Conservation (phyloP, 257 asterid genomes). For the Solanum rostratum region DNA sequence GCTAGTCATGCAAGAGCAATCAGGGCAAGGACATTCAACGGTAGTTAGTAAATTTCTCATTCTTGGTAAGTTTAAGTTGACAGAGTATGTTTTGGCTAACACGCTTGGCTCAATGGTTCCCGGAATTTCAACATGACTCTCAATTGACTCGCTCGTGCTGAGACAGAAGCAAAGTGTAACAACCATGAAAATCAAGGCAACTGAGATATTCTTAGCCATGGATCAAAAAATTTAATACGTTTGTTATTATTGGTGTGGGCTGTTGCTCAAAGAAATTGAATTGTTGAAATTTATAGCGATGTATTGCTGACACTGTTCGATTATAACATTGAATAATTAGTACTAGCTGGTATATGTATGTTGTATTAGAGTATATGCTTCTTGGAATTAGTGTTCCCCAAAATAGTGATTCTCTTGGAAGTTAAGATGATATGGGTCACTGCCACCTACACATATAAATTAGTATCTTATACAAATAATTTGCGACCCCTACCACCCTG, state of each 20-base stretch:
- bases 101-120: background rate
- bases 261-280: background rate
- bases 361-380: background rate
- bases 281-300: background rate
- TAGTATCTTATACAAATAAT: background rate
- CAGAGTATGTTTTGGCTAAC: background rate
- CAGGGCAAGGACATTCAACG: background rate
- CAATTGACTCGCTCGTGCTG: background rate
- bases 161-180: background rate
- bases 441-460: no score
- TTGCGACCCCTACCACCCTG: background rate
- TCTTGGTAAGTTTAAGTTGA: background rate
- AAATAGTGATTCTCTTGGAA: background rate
- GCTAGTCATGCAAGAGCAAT: background rate
- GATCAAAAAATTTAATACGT: background rate
- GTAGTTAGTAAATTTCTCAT: background rate
- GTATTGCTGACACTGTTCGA: background rate
- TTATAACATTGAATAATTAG: background rate
- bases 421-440: background rate
- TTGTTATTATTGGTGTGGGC: background rate
- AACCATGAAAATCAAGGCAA: background rate
- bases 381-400: background rate
- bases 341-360: background rate
- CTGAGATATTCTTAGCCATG: background rate
- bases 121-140: background rate